Conservation (phyloP, 345 rosid species). For the Ceriops decandra region DNA sequence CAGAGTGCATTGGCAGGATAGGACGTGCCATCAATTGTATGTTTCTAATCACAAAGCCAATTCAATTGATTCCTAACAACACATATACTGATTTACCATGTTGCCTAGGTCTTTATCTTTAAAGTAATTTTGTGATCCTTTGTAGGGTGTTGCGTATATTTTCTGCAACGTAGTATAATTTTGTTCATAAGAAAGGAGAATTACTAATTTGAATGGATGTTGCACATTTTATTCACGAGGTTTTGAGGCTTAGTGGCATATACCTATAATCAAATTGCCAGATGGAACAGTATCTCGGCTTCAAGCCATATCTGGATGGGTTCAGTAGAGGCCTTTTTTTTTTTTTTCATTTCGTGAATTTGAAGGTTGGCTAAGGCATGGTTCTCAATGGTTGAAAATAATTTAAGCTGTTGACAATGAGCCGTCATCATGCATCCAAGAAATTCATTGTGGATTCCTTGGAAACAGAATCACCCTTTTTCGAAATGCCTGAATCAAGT, state of each 20-base stretch:
- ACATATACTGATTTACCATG: too few species aligned
- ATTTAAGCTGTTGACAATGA: too few species aligned
- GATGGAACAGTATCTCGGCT: background rate
- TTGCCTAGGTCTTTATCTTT: too few species aligned
- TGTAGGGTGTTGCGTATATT: too few species aligned
- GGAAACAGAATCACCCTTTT: too few species aligned
- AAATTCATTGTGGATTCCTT: too few species aligned
- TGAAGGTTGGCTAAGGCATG: too few species aligned
- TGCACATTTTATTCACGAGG: background rate
- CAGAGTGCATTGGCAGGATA: slow-evolving; percentile 16
- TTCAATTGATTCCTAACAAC: background rate
- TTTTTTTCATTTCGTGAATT: too few species aligned
- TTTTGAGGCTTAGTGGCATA: background rate
- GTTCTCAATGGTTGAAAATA: too few species aligned
- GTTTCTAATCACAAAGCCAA: slow-evolving; percentile 19
- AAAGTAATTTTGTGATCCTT: too few species aligned
- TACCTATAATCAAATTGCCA: background rate
- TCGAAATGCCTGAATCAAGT: too few species aligned
- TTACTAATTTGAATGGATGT: background rate
- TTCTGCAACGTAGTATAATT: background rate
- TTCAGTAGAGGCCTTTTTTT: background rate
- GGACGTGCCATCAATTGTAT: slow-evolving; percentile 25
- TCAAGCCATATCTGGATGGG: background rate
- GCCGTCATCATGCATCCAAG: too few species aligned
- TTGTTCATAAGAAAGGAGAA: background rate